Conservation (phyloP, 768 basidiomycete species). For the Lactifluus subvellereus region DNA sequence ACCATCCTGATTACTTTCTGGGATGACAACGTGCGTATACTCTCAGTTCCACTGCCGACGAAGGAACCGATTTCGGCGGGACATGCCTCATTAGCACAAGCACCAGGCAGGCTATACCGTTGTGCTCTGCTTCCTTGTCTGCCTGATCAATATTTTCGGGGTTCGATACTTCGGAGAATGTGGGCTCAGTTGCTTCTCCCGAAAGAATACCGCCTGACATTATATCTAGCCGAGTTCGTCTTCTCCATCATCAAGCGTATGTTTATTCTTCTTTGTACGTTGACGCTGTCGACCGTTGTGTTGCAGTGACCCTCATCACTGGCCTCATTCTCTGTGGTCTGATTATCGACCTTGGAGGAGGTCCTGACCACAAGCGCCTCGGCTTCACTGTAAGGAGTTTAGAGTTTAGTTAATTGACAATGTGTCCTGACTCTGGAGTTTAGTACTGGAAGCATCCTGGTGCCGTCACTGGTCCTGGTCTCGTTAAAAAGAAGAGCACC, state of each 20-base stretch:
- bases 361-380: slow-evolving; percentile 56
- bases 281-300: slow-evolving; percentile 20
- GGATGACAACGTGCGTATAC: slow-evolving; percentile 48
- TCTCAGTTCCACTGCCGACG: not conserved
- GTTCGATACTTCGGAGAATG: slow-evolving; percentile 66
- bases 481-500: slow-evolving; percentile 32
- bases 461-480: slow-evolving; percentile 33
- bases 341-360: slow-evolving; percentile 73
- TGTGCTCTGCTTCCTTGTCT: slow-evolving; percentile 51
- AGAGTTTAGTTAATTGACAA: not conserved
- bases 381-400: slow-evolving; percentile 53
- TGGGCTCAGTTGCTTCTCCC: not conserved
- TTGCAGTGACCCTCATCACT: slow-evolving; percentile 50
- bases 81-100: slow-evolving; percentile 31
- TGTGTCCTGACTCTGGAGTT: not conserved
- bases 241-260: slow-evolving; percentile 65
- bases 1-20: slow-evolving; percentile 67
- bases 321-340: slow-evolving; percentile 58
- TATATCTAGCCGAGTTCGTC: slow-evolving; percentile 47
- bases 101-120: slow-evolving; percentile 55
- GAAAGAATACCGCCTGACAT: not conserved
- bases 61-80: not conserved
- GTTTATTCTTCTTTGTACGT: not conserved
- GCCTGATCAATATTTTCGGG: slow-evolving; percentile 62
- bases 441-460: slow-evolving; percentile 75